Base-by-base conservation (phyloP, 192 early-diverging fungal species). In the Entophlyctis helioformis region DNA sequence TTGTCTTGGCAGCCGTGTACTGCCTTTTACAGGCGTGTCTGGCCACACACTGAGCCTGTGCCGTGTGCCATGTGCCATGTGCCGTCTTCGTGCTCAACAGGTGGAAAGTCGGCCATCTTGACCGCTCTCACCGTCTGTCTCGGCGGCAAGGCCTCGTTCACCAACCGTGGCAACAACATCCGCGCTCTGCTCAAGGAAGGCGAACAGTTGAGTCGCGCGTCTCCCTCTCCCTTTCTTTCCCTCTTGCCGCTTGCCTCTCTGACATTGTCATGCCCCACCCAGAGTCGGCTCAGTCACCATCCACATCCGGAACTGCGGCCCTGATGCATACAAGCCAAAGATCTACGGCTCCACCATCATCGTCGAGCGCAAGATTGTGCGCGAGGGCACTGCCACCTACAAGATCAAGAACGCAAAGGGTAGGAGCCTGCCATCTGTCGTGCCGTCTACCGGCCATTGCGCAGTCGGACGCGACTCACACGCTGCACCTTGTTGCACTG, bases 101-200 rank as follows among this genome's bases (percentile, higher is more conserved):
- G 82, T 58, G 95, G 95, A n/a, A 98, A 98, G 62, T 87, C 83
- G 56, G 91, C 93, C 24, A 87, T 96, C 42, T 64, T 98, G 26
- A 94, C 91, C 0, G 93, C 78, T 9, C 73, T 98, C 6, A 83
- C 78, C 4, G 72, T 98, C 36, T 85, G 82, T n/a, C 71, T 98
- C 23, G 95, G 95, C 42, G 95, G 85, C 28, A 89, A 86, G 51
- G 87, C 93, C 0, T 78, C 61, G 15, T 38, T 69, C n/a, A 96
- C 95, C 13, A 87, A 92, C 46, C 79, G 95, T 22, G 92, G 81
- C 1, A 64, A 70, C 8, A 84, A 56, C 24, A 55, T 98, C 16
- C 79, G 76, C 39, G 67, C 72, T 5, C 71, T 98, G 16, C 79
- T 98, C 28, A 81, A 84, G 39, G 86, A 89, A 54, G 95, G 93